Evolutionary conservation across 306 rosid species (phyloP), one percentile per base, ranked within the genome.

Genomic region (Vicia faba): DNA sequence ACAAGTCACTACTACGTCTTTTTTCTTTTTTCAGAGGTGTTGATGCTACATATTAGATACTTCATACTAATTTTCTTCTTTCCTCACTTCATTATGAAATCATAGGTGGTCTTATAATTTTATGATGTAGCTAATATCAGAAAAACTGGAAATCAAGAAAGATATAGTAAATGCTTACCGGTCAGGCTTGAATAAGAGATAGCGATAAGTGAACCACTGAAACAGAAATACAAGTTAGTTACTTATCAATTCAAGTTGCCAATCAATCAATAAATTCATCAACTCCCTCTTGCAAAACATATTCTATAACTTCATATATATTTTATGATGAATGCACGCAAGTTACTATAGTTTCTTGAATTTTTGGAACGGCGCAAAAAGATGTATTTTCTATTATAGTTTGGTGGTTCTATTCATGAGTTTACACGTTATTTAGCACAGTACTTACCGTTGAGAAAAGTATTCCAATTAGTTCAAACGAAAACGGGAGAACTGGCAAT

Each of bases 161-260:
- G 36, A 29, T 10, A 10, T 6, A 5, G 36, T 31, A 16, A 70
- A 75, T 44, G 43, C 84, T 85, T 75, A 92, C 98, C 98, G 62
- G 55, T 92, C 82, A 7, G 98, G 98, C 74, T 89, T 92, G 87
- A 92, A 92, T 69, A 92, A 29, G 79, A 92, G 96, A 74, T 87
- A 92, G n/a, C 98, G 98, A 75, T 89, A 89, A 61, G 75, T 45
- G 71, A 92, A 92, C 98, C 96, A 92, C 98, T 92, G 96, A 75
- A 87, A 81, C 40, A 60, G 72, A 77, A 39, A 75, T 3, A 73
- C 3, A 77, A 67, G 51, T 23, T 78, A 50, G 78, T 83, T 66
- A 82, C 13, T 40, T 12, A n/a, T 26, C 28, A 25, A 25, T 25
- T 25, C 64, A 39, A 7, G 3, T 45, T 16, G 9, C 23, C 46